phyloP scores from a whole-genome alignment of 768 basidiomycete genomes.

The Symmetrospora coprosmae region DNA sequence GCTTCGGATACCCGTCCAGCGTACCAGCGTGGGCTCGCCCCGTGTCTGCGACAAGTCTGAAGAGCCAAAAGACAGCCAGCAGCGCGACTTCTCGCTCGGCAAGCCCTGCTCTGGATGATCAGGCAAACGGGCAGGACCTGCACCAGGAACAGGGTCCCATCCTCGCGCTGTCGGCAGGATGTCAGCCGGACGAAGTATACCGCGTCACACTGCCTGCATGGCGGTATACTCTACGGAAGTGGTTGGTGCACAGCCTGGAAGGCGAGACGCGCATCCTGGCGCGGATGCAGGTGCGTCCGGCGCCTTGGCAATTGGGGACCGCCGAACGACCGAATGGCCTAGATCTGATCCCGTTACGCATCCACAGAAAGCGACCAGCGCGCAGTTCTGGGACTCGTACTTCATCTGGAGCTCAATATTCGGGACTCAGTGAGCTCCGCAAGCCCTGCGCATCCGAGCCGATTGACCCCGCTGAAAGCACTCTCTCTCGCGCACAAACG shows the following conservation, averaged over 20 bases:
- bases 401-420: constrained; percentile 69
- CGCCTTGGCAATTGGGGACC: no score
- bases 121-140: no score
- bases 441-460: not conserved
- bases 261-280: constrained; percentile 24
- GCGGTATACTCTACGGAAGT: constrained; percentile 20
- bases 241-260: constrained; percentile 21
- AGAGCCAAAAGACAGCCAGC: no score
- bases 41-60: not conserved
- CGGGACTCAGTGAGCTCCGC: constrained; percentile 53
- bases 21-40: constrained; percentile 18
- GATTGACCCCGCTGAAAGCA: not conserved
- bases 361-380: constrained; percentile 8
- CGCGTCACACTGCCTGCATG: constrained; percentile 18
- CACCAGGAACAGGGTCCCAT: not conserved
- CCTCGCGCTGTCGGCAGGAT: constrained; percentile 15
- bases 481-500: not conserved
- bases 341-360: not conserved
- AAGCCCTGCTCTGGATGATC: no score
- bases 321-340: not conserved
- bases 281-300: constrained; percentile 22
- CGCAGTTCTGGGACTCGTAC: constrained; percentile 46
- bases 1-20: constrained; percentile 5
- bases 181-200: constrained; percentile 17
- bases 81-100: no score